Evolutionary conservation across 805 yeast species (phyloP).

Genomic region (Saccharomyces cerevisiae): DNA sequence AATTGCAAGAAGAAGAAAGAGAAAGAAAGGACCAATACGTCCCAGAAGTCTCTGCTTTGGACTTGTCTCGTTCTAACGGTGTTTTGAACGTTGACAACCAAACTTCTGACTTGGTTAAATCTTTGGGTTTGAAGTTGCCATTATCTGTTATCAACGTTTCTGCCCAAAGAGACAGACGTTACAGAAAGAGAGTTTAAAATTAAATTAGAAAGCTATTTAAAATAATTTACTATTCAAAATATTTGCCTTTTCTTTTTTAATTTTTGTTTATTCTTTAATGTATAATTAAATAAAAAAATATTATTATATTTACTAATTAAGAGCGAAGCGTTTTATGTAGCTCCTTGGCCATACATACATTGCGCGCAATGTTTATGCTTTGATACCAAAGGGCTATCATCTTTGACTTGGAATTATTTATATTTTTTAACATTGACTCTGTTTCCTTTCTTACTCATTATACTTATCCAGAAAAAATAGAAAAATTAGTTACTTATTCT

Average conservation of each 20-base stretch:
- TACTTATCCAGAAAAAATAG: neutral
- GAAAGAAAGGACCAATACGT: conserved; percentile 99
- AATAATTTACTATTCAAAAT: neutral
- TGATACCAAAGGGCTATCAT: no score
- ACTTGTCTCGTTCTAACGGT: conserved; percentile 91
- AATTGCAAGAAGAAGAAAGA: conserved; percentile 99
- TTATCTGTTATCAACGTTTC: conserved; percentile 78
- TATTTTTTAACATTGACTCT: neutral
- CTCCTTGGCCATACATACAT: neutral
- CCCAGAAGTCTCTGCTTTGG: conserved; percentile 99
- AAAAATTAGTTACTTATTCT: neutral
- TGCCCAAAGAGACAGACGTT: conserved; percentile 87
- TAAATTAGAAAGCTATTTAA: neutral
- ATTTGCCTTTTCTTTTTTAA: neutral
- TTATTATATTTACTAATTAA: neutral
- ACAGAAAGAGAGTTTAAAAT: conserved; percentile 75
- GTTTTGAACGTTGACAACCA: conserved; percentile 95
- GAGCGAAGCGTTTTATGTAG: neutral
- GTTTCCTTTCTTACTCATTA: no score
- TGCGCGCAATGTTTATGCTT: neutral
- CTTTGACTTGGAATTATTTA: neutral
- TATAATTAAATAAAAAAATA: conserved; percentile 1
- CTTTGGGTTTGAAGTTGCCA: conserved; percentile 87
- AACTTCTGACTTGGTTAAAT: conserved; percentile 89
- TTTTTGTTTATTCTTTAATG: conserved; percentile 1